Percentiles rank a stretch among this genome's conserved stretches.
phyloP scores from a whole-genome alignment of 805 yeast genomes.

The Zygosaccharomyces rouxii region DNA sequence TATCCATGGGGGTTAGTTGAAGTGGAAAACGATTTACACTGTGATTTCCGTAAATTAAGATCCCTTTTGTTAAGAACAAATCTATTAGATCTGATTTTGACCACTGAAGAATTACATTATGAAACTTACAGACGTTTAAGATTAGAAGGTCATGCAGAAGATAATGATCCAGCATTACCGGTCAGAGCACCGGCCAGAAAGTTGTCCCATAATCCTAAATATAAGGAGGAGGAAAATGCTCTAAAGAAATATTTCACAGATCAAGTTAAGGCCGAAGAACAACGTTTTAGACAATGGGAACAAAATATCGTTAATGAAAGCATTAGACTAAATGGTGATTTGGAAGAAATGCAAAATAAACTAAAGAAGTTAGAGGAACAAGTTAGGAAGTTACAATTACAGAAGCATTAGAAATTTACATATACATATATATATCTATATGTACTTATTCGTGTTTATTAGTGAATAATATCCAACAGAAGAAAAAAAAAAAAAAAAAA shows the following conservation, averaged over 20 bases:
- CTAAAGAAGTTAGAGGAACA: constrained; percentile 71
- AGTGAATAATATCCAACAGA: neutral
- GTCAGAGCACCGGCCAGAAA: constrained; percentile 44
- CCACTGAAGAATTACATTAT: constrained; percentile 78
- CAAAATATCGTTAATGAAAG: constrained; percentile 93
- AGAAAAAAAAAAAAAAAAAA: too few relatives aligned
- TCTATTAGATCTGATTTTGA: constrained; percentile 72
- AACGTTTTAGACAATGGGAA: constrained; percentile 98
- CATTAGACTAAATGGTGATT: constrained; percentile 87
- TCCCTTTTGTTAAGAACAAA: constrained; percentile 74
- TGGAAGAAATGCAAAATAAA: constrained; percentile 80
- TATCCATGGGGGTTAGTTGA: constrained; percentile 91
- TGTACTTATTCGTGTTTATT: neutral
- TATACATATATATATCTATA: neutral
- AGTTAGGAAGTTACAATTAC: constrained; percentile 57
- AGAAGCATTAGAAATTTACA: constrained; percentile 39
- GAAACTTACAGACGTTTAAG: constrained; percentile 72
- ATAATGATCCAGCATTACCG: constrained; percentile 28
- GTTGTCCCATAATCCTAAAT: constrained; percentile 77
- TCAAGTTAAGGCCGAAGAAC: constrained; percentile 94
- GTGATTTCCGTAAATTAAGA: constrained; percentile 81
- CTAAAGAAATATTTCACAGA: constrained; percentile 92
- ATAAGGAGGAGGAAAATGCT: constrained; percentile 93
- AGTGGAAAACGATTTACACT: constrained; percentile 79
- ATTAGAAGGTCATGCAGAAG: constrained; percentile 47